A percentile compares a stretch with the other conserved stretches of the same genome.
Evolutionary conservation across 495 filamentous ascomycete genomes (phyloP).

Genomic region (Neurospora sp.): DNA sequence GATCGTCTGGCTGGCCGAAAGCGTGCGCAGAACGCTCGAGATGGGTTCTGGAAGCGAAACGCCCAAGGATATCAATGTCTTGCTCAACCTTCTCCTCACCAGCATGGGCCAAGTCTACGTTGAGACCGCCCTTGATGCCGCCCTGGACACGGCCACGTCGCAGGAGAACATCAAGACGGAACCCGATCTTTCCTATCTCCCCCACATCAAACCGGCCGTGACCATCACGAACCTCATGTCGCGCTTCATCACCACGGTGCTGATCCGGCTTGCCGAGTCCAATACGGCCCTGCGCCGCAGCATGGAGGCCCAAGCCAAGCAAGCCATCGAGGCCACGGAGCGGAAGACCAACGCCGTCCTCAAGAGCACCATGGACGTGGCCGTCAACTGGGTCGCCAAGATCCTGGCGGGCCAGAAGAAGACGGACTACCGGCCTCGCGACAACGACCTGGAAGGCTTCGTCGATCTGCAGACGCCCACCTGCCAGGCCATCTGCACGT

Average conservation of each 20-base stretch:
- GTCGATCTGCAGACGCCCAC: constrained; percentile 83
- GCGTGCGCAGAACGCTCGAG: constrained; percentile 85
- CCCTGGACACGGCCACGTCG: constrained; percentile 59
- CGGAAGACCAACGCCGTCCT: constrained; percentile 81
- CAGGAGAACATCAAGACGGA: constrained; percentile 73
- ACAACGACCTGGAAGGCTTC: constrained; percentile 62
- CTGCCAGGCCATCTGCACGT: constrained; percentile 66
- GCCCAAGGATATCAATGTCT: constrained; percentile 84
- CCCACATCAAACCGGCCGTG: constrained; percentile 67
- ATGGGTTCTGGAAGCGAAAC: constrained; percentile 77
- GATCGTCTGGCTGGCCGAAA: constrained; percentile 96
- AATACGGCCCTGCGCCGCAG: constrained; percentile 83
- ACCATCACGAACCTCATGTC: constrained; percentile 88
- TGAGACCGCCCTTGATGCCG: constrained; percentile 86
- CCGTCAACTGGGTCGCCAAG: constrained; percentile 66
- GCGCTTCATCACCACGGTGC: constrained; percentile 76
- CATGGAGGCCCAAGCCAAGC: constrained; percentile 77
- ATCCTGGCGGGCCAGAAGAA: constrained; percentile 77
- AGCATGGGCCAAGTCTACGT: constrained; percentile 92
- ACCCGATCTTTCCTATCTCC: constrained; percentile 80
- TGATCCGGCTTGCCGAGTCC: constrained; percentile 78
- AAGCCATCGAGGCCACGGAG: constrained; percentile 68
- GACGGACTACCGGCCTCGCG: constrained; percentile 83
- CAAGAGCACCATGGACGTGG: constrained; percentile 75
- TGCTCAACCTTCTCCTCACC: constrained; percentile 73